phyloP scores from a whole-genome alignment of 306 rosid genomes.

The Hippophae gyantsensis region DNA sequence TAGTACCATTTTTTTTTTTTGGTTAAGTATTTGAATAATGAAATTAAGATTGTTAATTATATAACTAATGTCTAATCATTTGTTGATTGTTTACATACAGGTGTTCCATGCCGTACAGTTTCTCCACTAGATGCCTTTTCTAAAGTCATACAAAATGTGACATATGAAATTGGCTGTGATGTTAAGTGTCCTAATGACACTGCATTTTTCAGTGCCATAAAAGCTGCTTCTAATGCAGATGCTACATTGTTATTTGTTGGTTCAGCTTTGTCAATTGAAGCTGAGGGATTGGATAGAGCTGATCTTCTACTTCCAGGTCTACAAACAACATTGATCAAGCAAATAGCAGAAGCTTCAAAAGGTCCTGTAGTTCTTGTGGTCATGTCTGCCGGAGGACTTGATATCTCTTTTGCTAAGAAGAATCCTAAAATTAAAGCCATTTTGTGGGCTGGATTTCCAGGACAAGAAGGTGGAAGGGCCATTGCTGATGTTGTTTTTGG shows the following conservation, averaged over 20 bases:
- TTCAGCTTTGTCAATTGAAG: constrained; percentile 10
- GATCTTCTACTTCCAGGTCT: constrained; percentile 19
- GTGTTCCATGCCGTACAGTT: constrained; percentile 11
- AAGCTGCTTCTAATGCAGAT: constrained; percentile 13
- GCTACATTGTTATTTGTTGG: constrained; percentile 12
- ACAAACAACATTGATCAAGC: constrained; percentile 15
- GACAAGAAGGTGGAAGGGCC: constrained; percentile 13
- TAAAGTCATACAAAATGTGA: background rate
- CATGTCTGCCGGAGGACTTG: constrained; percentile 15
- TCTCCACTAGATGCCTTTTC: constrained; percentile 16
- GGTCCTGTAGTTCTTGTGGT: constrained; percentile 19
- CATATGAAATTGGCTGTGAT: constrained; percentile 14
- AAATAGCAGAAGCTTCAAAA: constrained; percentile 10
- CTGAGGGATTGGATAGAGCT: constrained; percentile 9
- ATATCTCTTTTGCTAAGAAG: constrained; percentile 10
- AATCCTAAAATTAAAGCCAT: constrained; percentile 10
- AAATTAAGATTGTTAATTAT: too few relatives aligned
- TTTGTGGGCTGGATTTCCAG: constrained; percentile 26
- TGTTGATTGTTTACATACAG: background rate
- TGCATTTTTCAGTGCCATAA: constrained; percentile 5
- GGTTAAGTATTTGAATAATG: too few relatives aligned
- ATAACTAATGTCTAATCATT: too few relatives aligned
- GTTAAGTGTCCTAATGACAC: constrained; percentile 4
- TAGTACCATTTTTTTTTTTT: too few relatives aligned
- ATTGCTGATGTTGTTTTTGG: too few relatives aligned